These are phyloP conservation scores for Cercospora brassicicola DNA, from an alignment of 2,329 filamentous ascomycete species.

Conservation along the genomic window DNA sequence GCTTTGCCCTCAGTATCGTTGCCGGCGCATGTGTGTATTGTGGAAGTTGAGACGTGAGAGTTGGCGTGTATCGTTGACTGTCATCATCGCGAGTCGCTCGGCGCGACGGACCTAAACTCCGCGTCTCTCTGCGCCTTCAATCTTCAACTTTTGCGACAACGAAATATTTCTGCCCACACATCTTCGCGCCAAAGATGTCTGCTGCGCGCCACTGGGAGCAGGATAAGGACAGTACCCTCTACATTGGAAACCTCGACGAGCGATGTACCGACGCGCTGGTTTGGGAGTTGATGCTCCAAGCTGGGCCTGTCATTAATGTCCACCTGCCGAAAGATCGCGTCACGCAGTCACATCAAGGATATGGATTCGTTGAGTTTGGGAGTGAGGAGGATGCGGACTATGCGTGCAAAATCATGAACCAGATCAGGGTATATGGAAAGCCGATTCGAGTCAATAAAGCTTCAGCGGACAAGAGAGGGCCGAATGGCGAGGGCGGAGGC, in stretches of 20 bases:
- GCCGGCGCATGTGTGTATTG: constrained; percentile 12
- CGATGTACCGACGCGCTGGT: constrained; percentile 85
- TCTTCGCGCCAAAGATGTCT: constrained; percentile 54
- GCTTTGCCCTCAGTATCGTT: constrained; percentile 11
- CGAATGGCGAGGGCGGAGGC: constrained; percentile 73
- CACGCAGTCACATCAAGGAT: constrained; percentile 93
- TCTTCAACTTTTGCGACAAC: constrained; percentile 9
- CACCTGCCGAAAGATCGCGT: constrained; percentile 98
- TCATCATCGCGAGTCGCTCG: neutral
- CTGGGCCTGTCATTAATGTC: constrained; percentile 94
- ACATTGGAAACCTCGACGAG: constrained; percentile 98
- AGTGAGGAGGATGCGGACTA: constrained; percentile 95
- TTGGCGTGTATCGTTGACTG: neutral
- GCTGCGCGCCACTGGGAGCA: constrained; percentile 81
- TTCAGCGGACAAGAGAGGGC: constrained; percentile 89
- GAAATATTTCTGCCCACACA: neutral
- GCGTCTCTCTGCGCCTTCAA: neutral
- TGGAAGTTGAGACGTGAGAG: neutral
- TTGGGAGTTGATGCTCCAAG: constrained; percentile 98
- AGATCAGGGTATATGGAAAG: constrained; percentile 88
- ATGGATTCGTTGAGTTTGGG: constrained; percentile 98
- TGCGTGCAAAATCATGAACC: constrained; percentile 94
- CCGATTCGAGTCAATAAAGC: constrained; percentile 96
- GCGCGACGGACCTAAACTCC: neutral
- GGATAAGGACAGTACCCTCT: constrained; percentile 97